Base-by-base conservation (phyloP, 768 basidiomycete genomes). In the Termitomyces sp. region DNA sequence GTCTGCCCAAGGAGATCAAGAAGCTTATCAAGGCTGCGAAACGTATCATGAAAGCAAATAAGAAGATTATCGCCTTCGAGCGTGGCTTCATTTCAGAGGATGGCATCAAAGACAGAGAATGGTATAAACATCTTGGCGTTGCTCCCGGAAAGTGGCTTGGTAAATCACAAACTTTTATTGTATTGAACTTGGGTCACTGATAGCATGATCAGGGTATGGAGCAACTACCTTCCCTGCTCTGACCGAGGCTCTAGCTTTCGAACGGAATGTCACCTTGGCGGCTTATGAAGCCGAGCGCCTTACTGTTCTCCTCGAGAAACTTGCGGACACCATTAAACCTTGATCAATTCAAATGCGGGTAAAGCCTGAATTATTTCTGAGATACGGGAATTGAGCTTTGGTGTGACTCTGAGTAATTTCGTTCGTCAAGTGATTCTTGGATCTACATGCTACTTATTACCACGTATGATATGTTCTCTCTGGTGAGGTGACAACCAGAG, bases 61-160 rank as follows among this genome's bases (percentile, higher is more conserved):
- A 79, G 71, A 89, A 86, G 67, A 72, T 92, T n/a, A 70, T 76
- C 11, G 70, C 73, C 7, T 91, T 92, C 61, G 91, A 93, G 67
- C 81, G 80, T 48, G 91, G 91, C 1, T 91, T 96, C 68, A 87
- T 94, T 58, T 84, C 83, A 6, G 75, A 86, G 63, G 83, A 74
- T 16, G 94, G 93, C 0, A 84, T 94, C 60, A 84, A 84, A 61
- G 84, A 86, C 53, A 78, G 89, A 32, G 87, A 91, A 67, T 95
- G 93, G 93, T 96, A 89, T 67, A 83, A 76, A 64, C 88, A 94
- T 70, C 78, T 93, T 16, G 92, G 81, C 47, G 89, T 93, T 42
- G 91, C 93, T 3, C 93, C 94, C 30, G 93, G 92, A 39, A 86
- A 90, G 68, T 87, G 87, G 84, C 82, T 88, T 40, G 87, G 88